A percentile compares a stretch with the other conserved stretches of the same genome.
Conservation (phyloP, 352 stramenopile species). For the Globisporangium radiosum region DNA sequence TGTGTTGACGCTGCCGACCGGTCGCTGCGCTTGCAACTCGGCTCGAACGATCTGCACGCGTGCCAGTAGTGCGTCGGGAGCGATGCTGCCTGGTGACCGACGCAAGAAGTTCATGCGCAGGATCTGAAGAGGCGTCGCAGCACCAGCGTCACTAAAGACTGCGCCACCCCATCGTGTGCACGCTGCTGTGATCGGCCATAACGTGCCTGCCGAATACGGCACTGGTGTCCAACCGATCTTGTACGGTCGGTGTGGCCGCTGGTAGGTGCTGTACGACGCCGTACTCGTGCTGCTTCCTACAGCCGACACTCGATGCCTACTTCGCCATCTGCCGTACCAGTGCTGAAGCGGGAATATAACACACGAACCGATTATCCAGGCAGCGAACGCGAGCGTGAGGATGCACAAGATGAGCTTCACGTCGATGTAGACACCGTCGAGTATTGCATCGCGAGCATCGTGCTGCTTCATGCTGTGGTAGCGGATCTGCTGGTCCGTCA, state of each 20-base stretch:
- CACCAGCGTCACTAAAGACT: not conserved
- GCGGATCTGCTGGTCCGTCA: conserved; percentile 5
- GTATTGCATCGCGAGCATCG: not conserved
- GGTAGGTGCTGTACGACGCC: too few relatives aligned
- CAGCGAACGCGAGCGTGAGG: conserved; percentile 5
- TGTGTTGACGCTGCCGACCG: not conserved
- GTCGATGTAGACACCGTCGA: conserved; percentile 26
- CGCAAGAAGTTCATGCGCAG: too few relatives aligned
- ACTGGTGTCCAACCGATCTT: conserved; percentile 3
- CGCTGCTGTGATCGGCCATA: conserved; percentile 12
- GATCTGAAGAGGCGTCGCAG: too few relatives aligned
- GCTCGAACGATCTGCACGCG: not conserved
- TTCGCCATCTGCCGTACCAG: not conserved
- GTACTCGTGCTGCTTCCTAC: too few relatives aligned
- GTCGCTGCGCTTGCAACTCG: not conserved
- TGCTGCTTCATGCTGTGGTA: conserved; percentile 10
- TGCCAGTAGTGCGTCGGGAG: too few relatives aligned
- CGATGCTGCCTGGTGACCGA: too few relatives aligned
- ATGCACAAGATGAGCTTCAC: conserved; percentile 26
- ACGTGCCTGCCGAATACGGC: conserved; percentile 10
- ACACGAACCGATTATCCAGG: not conserved
- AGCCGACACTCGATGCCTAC: not conserved
- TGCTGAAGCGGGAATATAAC: not conserved
- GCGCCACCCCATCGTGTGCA: conserved; percentile 5
- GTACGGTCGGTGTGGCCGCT: not conserved